Conservation (phyloP, 169 alveolate species). For the Plasmodium adleri region DNA sequence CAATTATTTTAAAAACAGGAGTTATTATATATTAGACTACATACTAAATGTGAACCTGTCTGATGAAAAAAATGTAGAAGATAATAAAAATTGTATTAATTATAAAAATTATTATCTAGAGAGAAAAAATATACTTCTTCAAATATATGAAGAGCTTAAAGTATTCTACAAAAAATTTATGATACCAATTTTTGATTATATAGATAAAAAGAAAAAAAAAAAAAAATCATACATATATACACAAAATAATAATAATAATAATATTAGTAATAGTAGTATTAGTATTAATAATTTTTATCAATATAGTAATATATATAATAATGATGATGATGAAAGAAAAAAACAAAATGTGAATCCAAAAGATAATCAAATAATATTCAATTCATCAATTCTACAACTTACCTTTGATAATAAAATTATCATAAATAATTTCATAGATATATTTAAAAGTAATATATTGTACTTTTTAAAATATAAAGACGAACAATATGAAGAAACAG, state of each 20-base stretch:
- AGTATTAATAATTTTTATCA: slow-evolving; percentile 9
- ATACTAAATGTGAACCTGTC: slow-evolving; percentile 33
- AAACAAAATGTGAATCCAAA: slow-evolving; percentile 2
- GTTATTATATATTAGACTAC: slow-evolving; percentile 26
- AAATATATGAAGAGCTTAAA: slow-evolving; percentile 37
- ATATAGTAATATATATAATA: slow-evolving; percentile 14
- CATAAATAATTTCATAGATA: slow-evolving; percentile 69
- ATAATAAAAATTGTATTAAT: slow-evolving; percentile 29
- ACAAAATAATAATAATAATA: neutral
- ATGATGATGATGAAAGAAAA: slow-evolving; percentile 32
- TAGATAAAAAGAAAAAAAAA: slow-evolving; percentile 27
- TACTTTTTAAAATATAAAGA: slow-evolving; percentile 24
- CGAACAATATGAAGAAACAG: neutral
- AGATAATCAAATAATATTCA: neutral
- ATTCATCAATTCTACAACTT: no score
- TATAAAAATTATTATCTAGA: slow-evolving; percentile 36
- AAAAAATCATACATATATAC: no score
- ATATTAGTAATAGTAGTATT: slow-evolving; percentile 17
- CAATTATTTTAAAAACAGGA: slow-evolving; percentile 48
- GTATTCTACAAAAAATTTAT: slow-evolving; percentile 54
- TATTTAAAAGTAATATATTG: slow-evolving; percentile 58
- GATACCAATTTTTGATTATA: slow-evolving; percentile 63
- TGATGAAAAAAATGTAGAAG: slow-evolving; percentile 20
- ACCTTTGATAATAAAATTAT: slow-evolving; percentile 17
- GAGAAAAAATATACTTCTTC: slow-evolving; percentile 42